Evolutionary conservation across 2,329 filamentous ascomycete genomes (phyloP).

Genomic region (Berkeleyomyces basicola): DNA sequence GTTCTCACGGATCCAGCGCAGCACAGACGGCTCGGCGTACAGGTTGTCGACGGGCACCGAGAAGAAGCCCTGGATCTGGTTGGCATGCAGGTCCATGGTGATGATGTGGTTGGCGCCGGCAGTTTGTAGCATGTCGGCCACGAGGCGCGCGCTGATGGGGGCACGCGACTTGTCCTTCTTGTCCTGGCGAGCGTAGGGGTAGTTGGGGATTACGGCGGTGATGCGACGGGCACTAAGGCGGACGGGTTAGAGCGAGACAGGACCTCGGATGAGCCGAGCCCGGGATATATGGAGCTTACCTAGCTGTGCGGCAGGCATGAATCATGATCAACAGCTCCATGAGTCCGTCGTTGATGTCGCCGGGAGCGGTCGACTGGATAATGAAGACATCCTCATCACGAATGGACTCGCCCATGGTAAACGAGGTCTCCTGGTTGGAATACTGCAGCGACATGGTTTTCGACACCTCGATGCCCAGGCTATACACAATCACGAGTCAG

Average conservation of each 20-base stretch:
- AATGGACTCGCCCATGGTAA: conserved; percentile 90
- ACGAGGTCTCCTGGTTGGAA: conserved; percentile 74
- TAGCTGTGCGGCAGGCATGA: conserved; percentile 60
- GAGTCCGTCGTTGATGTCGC: conserved; percentile 92
- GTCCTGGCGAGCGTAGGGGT: conserved; percentile 90
- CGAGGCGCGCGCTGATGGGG: conserved; percentile 90
- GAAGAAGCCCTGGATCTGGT: conserved; percentile 92
- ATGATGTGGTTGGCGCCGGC: conserved; percentile 57
- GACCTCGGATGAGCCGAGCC: neutral
- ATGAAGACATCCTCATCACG: conserved; percentile 96
- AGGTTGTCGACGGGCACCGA: conserved; percentile 63
- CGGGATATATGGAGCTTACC: conserved; percentile 13
- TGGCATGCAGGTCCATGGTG: conserved; percentile 90
- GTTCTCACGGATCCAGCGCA: conserved; percentile 84
- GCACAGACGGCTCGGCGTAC: conserved; percentile 82
- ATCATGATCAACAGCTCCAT: conserved; percentile 99
- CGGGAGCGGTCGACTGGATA: conserved; percentile 82
- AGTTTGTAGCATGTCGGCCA: conserved; percentile 94
- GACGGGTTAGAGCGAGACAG: neutral
- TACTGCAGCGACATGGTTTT: conserved; percentile 71
- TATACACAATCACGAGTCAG: conserved; percentile 23
- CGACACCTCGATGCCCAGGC: conserved; percentile 59
- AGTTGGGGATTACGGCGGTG: conserved; percentile 89
- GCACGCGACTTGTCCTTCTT: conserved; percentile 91
- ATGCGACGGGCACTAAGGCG: conserved; percentile 54